Conservation (phyloP, 768 basidiomycete species). For the Termitomyces sp. region DNA sequence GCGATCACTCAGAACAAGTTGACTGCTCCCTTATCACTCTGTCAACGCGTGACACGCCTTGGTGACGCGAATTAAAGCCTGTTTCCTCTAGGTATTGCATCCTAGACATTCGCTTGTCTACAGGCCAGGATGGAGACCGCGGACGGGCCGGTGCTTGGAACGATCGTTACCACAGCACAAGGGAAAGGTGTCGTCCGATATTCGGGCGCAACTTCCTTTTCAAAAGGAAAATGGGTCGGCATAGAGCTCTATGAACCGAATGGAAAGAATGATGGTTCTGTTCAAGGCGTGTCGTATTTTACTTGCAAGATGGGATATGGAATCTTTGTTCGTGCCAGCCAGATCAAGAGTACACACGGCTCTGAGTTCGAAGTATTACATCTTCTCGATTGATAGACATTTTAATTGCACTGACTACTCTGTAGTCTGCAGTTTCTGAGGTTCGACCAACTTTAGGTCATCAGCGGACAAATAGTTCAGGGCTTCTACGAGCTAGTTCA, state of each 20-base stretch:
- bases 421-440: slow-evolving; percentile 21
- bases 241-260: slow-evolving; percentile 78
- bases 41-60: slow-evolving; percentile 3
- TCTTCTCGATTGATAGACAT: not conserved
- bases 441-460: slow-evolving; percentile 40
- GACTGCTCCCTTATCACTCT: not conserved
- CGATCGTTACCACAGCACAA: slow-evolving; percentile 74
- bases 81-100: not conserved
- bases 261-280: slow-evolving; percentile 95
- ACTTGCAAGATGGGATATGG: slow-evolving; percentile 71
- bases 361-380: slow-evolving; percentile 30
- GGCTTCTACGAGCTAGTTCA: slow-evolving; percentile 35
- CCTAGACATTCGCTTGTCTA: not conserved
- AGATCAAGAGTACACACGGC: slow-evolving; percentile 63
- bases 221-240: slow-evolving; percentile 92
- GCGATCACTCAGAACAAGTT: not conserved
- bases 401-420: not conserved
- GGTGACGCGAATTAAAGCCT: slow-evolving; percentile 1
- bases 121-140: slow-evolving; percentile 7
- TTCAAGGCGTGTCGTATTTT: slow-evolving; percentile 80
- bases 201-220: slow-evolving; percentile 77
- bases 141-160: slow-evolving; percentile 44
- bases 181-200: slow-evolving; percentile 87
- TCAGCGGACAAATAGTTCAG: slow-evolving; percentile 53
- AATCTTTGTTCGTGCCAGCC: slow-evolving; percentile 84